Base-by-base conservation (phyloP, 225 moss, liverwort and hornwort genomes). In the Antitrichia curtipendula region DNA sequence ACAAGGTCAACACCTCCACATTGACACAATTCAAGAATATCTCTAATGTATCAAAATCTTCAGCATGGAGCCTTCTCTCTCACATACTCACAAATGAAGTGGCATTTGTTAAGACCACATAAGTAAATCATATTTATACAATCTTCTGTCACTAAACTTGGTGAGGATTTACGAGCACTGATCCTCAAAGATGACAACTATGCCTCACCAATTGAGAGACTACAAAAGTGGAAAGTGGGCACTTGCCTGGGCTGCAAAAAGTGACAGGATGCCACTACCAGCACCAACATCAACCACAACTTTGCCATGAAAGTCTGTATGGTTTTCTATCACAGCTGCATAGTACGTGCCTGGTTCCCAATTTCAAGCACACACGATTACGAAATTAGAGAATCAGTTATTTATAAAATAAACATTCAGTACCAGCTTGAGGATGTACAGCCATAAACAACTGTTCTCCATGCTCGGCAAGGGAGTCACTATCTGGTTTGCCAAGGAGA, bases 171-270 rank as follows among this genome's bases (percentile, higher is more conserved):
- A 49, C 7, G 13, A 53, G 66, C 82, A 20, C 20, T 66, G 62
- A 49, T 74, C 50, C 73, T 79, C 21, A 12, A 38, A 59, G 49
- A 78, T 36, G 50, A 49, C 24, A 83, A 43, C 70, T 19, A 53
- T 65, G 52, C 38, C 29, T 82, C 68, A 21, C 82, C n/a, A 68
- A 66, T 52, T 68, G 18, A 53, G 28, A 82, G 66, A 66, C 53
- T 29, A 53, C 14, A 54, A 41, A 53, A 29, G 29, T 54, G 20
- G 81, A 79, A 87, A 56, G 32, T 36, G 28, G 21, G 9, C n/a
- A 85, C 92, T 90, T 92, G 89, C 93, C 93, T 95, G 93, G 52
- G 95, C 95, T 82, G 93, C 95, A 95, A 95, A 95, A 40, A 95
- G 88, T 81, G 95, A 95, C 83, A 95, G 88, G 87, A 95, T 95